phyloP scores from a whole-genome alignment of 169 alveolate genomes.

The Toxoplasma gondii region DNA sequence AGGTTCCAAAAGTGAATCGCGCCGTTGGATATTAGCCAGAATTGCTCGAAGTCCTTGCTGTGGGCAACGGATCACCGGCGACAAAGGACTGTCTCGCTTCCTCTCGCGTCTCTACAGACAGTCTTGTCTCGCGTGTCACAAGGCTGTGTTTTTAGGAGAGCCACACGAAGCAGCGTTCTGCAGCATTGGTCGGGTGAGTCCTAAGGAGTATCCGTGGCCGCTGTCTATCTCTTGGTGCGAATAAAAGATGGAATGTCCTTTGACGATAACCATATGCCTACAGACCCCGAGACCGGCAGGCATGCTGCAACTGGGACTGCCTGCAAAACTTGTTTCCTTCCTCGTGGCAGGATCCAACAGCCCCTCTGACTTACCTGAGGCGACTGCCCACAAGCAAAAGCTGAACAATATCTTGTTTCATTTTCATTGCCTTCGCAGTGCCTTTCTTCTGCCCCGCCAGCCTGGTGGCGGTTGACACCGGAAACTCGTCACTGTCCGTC shows the following conservation, averaged over 20 bases:
- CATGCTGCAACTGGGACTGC: too few species aligned
- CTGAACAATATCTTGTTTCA: neutral
- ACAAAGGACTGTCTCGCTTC: neutral
- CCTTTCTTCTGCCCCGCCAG: neutral
- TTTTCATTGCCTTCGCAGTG: neutral
- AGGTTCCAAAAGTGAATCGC: conserved; percentile 37
- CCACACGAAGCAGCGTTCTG: neutral
- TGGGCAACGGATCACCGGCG: neutral
- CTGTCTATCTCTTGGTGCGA: too few species aligned
- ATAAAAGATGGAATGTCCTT: too few species aligned
- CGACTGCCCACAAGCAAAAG: conserved; percentile 1
- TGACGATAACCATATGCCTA: too few species aligned
- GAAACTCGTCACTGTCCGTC: neutral
- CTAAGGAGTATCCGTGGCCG: too few species aligned
- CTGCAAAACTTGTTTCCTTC: too few species aligned
- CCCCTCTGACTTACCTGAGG: neutral
- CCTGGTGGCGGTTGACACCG: neutral
- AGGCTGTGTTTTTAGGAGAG: neutral
- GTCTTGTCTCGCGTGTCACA: neutral
- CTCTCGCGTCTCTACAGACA: neutral
- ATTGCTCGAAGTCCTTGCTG: conserved; percentile 44
- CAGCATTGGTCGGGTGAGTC: too few species aligned
- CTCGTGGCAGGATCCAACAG: neutral
- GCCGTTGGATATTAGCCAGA: conserved; percentile 22
- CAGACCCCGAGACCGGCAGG: too few species aligned